These are phyloP conservation scores for Zalerion maritima DNA, from an alignment of 495 filamentous ascomycete genomes.

Conservation along the genomic window DNA sequence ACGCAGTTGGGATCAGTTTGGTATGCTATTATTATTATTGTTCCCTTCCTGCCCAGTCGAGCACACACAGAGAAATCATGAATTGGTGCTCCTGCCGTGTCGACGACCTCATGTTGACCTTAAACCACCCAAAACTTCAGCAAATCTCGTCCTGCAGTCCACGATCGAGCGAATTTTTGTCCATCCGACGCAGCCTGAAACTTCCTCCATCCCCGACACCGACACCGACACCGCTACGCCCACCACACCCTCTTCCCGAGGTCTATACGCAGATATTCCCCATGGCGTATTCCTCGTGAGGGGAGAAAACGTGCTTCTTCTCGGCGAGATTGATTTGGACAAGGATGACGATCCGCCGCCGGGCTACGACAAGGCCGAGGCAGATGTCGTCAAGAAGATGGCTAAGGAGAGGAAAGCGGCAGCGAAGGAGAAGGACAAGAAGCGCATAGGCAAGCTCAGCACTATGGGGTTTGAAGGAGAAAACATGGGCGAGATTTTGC, in stretches of 20 bases:
- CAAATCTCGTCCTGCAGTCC: constrained; percentile 86
- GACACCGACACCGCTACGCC: constrained; percentile 6
- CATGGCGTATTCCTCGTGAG: constrained; percentile 79
- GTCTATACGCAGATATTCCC: constrained; percentile 64
- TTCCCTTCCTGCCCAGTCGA: constrained; percentile 1
- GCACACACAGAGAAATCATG: too few relatives aligned
- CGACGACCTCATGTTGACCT: constrained; percentile 1
- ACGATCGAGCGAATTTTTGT: constrained; percentile 78
- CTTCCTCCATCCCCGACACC: constrained; percentile 7
- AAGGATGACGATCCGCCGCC: constrained; percentile 78
- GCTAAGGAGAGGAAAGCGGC: constrained; percentile 53
- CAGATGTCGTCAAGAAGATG: constrained; percentile 54
- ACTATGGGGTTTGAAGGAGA: constrained; percentile 80
- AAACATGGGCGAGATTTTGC: constrained; percentile 57
- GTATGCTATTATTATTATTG: constrained; percentile 32
- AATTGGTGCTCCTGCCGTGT: constrained; percentile 1
- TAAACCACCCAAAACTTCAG: constrained; percentile 25
- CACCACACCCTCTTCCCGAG: too few relatives aligned
- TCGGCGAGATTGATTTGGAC: constrained; percentile 93
- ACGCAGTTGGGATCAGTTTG: constrained; percentile 96
- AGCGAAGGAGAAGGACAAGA: constrained; percentile 59
- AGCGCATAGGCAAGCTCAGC: constrained; percentile 48
- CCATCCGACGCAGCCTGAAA: constrained; percentile 19
- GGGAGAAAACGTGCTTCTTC: constrained; percentile 81
- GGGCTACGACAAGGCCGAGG: constrained; percentile 48